Base-by-base conservation (phyloP, 139 green algal species). In the Tetratostichococcus sp. region DNA sequence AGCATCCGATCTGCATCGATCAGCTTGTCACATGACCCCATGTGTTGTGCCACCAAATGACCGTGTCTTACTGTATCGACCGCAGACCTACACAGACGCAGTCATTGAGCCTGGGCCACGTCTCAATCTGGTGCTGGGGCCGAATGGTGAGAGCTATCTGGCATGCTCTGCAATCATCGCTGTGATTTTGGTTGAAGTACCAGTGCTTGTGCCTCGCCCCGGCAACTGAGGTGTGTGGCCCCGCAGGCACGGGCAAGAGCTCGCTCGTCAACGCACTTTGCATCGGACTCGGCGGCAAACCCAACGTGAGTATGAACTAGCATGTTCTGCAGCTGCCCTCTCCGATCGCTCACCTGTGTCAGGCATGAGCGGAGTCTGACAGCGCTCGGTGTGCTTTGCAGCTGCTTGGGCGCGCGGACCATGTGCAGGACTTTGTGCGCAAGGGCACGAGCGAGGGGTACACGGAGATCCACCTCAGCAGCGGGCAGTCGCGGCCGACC, bases 71-170 rank as follows among this genome's bases (percentile, higher is more conserved):
- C n/a, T n/a, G n/a, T 5, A 67, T 26, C 17, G 34, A 65, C 39
- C 21, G 77, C 89, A 95, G 90, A 97, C 92, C 0, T 97, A 95
- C 79, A 73, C 70, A 32, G 76, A 91, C 23, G 82, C 77, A 6
- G 79, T 90, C 16, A 84, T 97, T 33, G 73, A 75, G n/a, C 91
- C 92, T 22, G 90, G 91, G 0, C 81, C 93, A 0, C 74, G 84
- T 0, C 85, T 99, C 2, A 99, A 99, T 84, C 84, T 99, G 22
- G 86, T 99, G 14, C 71, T 99, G 0, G 95, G 95, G 0, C 95
- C 95, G 19, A 99, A 99, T 69, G 95, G 87, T 94, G 70, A 30
- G 84, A n/a, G 59, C n/a, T 28, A 22, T 67, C n/a, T n/a, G 0
- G 21, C 58, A n/a, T 14, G 42, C 32, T 19, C 65, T 65, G 30